These are phyloP conservation scores for Solanum piurae DNA, from an alignment of 257 asterid species.

Conservation along the genomic window DNA sequence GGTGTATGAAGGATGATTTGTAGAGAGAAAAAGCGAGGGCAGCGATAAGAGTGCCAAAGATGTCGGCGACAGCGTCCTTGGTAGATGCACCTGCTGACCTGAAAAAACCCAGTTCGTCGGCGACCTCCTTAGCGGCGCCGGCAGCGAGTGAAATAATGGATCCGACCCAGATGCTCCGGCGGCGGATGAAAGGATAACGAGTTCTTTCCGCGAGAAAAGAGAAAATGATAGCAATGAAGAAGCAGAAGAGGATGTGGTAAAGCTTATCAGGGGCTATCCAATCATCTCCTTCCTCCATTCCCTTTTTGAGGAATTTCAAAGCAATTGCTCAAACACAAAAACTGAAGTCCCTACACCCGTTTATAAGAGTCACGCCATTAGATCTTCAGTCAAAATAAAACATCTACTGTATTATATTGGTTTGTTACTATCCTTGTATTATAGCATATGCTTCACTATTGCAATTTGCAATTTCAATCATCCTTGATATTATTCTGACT, in stretches of 20 bases:
- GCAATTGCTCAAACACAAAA: neutral
- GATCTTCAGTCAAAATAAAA: neutral
- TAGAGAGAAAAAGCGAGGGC: slow-evolving; percentile 26
- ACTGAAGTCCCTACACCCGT: too few relatives aligned
- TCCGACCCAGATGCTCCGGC: slow-evolving; percentile 59
- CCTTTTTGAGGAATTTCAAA: neutral
- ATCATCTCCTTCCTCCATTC: slow-evolving; percentile 65
- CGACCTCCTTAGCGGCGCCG: slow-evolving; percentile 76
- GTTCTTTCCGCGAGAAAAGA: slow-evolving; percentile 34
- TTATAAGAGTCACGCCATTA: neutral
- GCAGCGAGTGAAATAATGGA: slow-evolving; percentile 45
- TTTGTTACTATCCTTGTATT: neutral
- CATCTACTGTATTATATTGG: neutral
- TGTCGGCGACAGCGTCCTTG: slow-evolving; percentile 63
- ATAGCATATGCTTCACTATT: neutral
- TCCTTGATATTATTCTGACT: neutral
- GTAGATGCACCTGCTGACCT: slow-evolving; percentile 71
- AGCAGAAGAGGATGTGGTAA: slow-evolving; percentile 61
- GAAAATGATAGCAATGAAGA: slow-evolving; percentile 39
- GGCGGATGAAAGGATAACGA: slow-evolving; percentile 50
- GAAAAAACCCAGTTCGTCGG: slow-evolving; percentile 73
- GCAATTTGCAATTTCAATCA: neutral
- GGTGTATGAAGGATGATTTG: slow-evolving; percentile 1
- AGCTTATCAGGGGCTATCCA: slow-evolving; percentile 75
- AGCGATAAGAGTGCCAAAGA: slow-evolving; percentile 48